Conservation (phyloP, 768 basidiomycete genomes). For the Macrolepiota dolichaula region DNA sequence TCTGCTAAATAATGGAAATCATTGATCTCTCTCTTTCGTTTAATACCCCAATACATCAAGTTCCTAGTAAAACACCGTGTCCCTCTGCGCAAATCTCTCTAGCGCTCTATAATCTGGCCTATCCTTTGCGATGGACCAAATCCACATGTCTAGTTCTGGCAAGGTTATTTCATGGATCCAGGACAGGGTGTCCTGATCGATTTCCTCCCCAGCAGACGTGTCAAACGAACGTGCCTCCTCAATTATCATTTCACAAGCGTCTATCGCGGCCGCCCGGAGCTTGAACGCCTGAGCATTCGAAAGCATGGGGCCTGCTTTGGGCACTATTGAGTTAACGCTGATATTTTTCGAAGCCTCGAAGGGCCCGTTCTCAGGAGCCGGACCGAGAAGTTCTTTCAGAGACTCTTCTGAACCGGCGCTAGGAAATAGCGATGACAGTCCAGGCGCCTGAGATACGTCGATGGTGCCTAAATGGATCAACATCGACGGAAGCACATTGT, state of each 20-base stretch:
- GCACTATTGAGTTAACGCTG: conserved; percentile 13
- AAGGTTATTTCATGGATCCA: conserved; percentile 55
- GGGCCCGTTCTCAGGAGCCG: conserved; percentile 14
- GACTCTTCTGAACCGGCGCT: conserved; percentile 34
- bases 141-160: conserved; percentile 69
- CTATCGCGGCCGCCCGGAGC: conserved; percentile 75
- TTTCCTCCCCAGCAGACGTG: conserved; percentile 14
- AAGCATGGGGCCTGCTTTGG: conserved; percentile 48
- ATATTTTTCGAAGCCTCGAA: neutral
- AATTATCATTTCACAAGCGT: conserved; percentile 72
- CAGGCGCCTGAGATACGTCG: conserved; percentile 51
- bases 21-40: neutral
- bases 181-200: conserved; percentile 24
- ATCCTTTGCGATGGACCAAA: conserved; percentile 84
- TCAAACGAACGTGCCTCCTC: conserved; percentile 43
- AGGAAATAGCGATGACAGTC: conserved; percentile 47
- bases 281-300: conserved; percentile 62
- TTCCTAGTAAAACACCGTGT: conserved; percentile 68
- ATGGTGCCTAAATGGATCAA: conserved; percentile 75
- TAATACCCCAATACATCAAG: neutral
- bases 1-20: neutral
- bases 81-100: conserved; percentile 59
- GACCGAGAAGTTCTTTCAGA: conserved; percentile 39
- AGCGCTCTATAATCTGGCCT: conserved; percentile 65
- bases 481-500: conserved; percentile 83